phyloP scores from a whole-genome alignment of 2,329 filamentous ascomycete species.

The Didymosphaeria variabile region DNA sequence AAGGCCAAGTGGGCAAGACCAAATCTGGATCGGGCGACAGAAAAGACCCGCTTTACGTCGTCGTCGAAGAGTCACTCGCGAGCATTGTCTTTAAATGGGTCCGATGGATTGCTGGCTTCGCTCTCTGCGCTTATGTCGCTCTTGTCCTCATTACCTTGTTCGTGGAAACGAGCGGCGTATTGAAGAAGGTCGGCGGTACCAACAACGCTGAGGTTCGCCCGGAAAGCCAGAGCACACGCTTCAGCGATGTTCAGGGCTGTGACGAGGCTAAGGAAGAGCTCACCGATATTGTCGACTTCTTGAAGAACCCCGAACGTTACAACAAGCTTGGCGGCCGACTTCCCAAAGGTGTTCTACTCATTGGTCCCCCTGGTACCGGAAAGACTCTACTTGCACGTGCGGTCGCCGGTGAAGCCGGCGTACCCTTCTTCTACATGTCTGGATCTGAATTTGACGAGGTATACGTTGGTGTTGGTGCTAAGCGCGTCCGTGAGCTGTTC shows the following conservation, averaged over 20 bases:
- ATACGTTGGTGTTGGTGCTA: slow-evolving; percentile 95
- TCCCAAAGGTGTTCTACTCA: slow-evolving; percentile 93
- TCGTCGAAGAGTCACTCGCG: slow-evolving; percentile 89
- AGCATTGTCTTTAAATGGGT: slow-evolving; percentile 88
- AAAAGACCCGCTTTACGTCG: slow-evolving; percentile 89
- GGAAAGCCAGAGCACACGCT: slow-evolving; percentile 89
- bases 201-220: slow-evolving; percentile 87
- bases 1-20: slow-evolving; percentile 69
- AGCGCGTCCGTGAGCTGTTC: slow-evolving; percentile 96
- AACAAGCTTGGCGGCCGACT: slow-evolving; percentile 94
- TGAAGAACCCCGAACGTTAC: slow-evolving; percentile 93
- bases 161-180: slow-evolving; percentile 79
- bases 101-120: slow-evolving; percentile 84
- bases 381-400: slow-evolving; percentile 96
- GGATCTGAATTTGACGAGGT: slow-evolving; percentile 98
- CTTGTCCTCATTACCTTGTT: slow-evolving; percentile 82
- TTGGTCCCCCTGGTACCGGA: slow-evolving; percentile 95
- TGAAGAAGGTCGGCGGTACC: slow-evolving; percentile 78
- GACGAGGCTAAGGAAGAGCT: slow-evolving; percentile 99
- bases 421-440: slow-evolving; percentile 99
- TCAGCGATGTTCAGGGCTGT: slow-evolving; percentile 94
- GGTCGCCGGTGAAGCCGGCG: slow-evolving; percentile 94
- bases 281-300: slow-evolving; percentile 94
- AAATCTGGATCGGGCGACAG: slow-evolving; percentile 74
- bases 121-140: slow-evolving; percentile 79